Conservation (phyloP, 352 stramenopile species). For the Hyaloperonospora arabidopsidis region DNA sequence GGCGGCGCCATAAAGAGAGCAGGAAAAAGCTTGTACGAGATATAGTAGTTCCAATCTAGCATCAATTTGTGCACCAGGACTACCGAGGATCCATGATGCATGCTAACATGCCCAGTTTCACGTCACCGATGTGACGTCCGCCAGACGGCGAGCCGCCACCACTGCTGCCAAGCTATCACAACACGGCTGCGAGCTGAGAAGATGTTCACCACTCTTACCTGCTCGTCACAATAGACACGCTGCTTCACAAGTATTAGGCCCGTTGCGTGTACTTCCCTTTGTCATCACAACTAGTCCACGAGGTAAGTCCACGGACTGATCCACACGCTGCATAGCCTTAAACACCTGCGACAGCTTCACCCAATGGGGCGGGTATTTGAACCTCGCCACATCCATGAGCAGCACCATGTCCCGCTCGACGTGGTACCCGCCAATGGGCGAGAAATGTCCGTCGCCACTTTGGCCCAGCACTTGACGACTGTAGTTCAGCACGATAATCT, state of each 20-base stretch:
- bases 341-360: constrained; percentile 48
- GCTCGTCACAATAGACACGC: constrained; percentile 33
- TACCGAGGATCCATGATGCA: no score
- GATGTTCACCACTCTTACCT: constrained; percentile 3
- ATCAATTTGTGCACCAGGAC: no score
- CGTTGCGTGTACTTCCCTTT: constrained; percentile 34
- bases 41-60: no score
- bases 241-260: constrained; percentile 39
- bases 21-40: no score
- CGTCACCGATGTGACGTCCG: no score
- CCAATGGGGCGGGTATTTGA: constrained; percentile 93
- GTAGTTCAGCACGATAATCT: constrained; percentile 91
- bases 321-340: constrained; percentile 45
- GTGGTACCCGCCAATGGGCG: constrained; percentile 93
- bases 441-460: constrained; percentile 96
- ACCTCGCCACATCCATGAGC: constrained; percentile 93
- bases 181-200: constrained; percentile 18
- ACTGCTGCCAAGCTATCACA: constrained; percentile 26
- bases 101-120: no score
- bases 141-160: no score
- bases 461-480: constrained; percentile 86
- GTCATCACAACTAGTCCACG: constrained; percentile 18
- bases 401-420: constrained; percentile 87
- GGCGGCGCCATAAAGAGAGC: no score
- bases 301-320: constrained; percentile 40